Conservation (phyloP, 1,284 basidiomycete genomes). For the Trametes sp. region DNA sequence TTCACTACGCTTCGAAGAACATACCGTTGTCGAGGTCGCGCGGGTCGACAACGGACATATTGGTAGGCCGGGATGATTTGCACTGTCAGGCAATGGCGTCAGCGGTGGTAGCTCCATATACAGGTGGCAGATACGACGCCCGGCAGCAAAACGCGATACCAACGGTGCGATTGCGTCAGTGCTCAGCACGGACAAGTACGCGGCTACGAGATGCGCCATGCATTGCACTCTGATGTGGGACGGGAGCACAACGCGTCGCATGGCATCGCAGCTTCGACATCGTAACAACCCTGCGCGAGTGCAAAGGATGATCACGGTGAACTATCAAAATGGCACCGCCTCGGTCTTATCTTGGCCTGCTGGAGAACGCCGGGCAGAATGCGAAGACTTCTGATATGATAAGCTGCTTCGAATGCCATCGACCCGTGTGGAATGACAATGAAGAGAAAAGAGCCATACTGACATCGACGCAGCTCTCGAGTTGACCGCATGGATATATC, state of each 20-base stretch:
- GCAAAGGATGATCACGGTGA: neutral
- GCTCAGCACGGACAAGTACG: neutral
- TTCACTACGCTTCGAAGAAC: neutral
- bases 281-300: neutral
- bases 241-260: constrained; percentile 4
- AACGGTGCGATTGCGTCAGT: constrained; percentile 10
- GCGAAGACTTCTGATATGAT: constrained; percentile 9
- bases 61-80: neutral
- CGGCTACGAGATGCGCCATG: neutral
- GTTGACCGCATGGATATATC: neutral
- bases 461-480: neutral
- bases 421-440: neutral
- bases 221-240: neutral
- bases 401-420: neutral
- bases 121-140: neutral
- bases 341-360: constrained; percentile 9
- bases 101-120: constrained; percentile 3
- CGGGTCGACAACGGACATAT: neutral
- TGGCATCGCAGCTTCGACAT: constrained; percentile 10
- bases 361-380: neutral
- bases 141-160: constrained; percentile 6
- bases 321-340: constrained; percentile 1
- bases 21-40: neutral
- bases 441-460: constrained; percentile 1
- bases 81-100: constrained; percentile 13